phyloP scores from a whole-genome alignment of 352 stramenopile genomes.

The Globisporangium splendens region DNA sequence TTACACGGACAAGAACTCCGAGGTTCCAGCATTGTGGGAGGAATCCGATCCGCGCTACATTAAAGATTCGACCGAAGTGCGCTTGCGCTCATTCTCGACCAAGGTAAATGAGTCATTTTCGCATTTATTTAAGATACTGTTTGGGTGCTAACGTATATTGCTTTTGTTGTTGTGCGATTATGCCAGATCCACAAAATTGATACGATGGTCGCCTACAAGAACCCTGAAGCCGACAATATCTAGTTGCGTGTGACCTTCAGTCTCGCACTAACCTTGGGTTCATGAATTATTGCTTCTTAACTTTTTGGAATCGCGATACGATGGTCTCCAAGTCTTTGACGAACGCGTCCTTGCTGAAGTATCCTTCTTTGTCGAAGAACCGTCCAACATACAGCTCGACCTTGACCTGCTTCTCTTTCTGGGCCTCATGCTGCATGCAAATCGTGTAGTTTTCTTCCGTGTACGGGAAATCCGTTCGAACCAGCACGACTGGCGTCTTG shows the following conservation, averaged over 20 bases:
- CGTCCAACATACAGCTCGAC: slow-evolving; percentile 77
- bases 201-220: slow-evolving; percentile 97
- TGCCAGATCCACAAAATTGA: slow-evolving; percentile 96
- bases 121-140: slow-evolving; percentile 13
- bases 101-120: slow-evolving; percentile 60
- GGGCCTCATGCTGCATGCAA: slow-evolving; percentile 41
- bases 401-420: slow-evolving; percentile 41
- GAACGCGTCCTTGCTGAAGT: slow-evolving; percentile 79
- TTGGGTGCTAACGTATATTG: slow-evolving; percentile 17
- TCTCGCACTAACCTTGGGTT: slow-evolving; percentile 12
- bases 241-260: slow-evolving; percentile 25
- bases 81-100: slow-evolving; percentile 96
- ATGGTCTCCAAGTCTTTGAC: slow-evolving; percentile 61
- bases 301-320: slow-evolving; percentile 62
- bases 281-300: slow-evolving; percentile 68
- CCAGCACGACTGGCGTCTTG: slow-evolving; percentile 35
- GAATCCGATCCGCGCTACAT: slow-evolving; percentile 98
- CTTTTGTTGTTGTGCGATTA: slow-evolving; percentile 4
- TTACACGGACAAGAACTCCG: slow-evolving; percentile 96
- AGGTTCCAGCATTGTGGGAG: slow-evolving; percentile 95
- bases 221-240: slow-evolving; percentile 73
- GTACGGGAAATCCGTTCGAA: slow-evolving; percentile 69
- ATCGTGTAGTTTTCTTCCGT: slow-evolving; percentile 73
- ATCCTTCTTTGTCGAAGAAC: slow-evolving; percentile 85
- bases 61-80: slow-evolving; percentile 96